These are phyloP conservation scores for Mortierella sp. DNA, from an alignment of 371 early-diverging fungal genomes.

Conservation along the genomic window DNA sequence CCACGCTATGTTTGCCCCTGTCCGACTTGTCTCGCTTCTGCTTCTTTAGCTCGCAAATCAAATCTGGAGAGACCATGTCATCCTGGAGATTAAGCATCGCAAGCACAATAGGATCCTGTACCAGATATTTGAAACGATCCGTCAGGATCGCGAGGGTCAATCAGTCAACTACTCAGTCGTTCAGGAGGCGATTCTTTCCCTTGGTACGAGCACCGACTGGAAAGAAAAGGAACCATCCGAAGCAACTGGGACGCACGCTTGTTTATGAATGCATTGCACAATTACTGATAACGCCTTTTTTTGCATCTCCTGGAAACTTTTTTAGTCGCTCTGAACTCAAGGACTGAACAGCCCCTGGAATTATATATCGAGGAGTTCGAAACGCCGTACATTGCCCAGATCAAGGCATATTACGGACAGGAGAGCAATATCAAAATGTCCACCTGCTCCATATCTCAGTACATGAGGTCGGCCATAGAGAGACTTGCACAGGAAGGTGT, in stretches of 20 bases:
- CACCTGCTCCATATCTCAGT: conserved; percentile 71
- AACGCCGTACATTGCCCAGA: conserved; percentile 76
- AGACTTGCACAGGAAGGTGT: conserved; percentile 45
- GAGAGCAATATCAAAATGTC: conserved; percentile 79
- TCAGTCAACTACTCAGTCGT: conserved; percentile 71
- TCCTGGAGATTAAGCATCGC: conserved; percentile 70
- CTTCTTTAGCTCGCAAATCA: conserved; percentile 72
- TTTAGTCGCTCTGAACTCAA: conserved; percentile 76
- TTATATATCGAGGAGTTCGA: conserved; percentile 89
- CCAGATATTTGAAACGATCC: conserved; percentile 79
- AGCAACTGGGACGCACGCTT: not conserved
- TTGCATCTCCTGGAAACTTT: not conserved
- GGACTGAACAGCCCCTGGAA: conserved; percentile 76
- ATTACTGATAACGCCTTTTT: not conserved
- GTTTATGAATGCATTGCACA: not conserved
- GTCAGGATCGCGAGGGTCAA: conserved; percentile 79
- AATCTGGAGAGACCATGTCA: conserved; percentile 81
- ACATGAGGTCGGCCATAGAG: conserved; percentile 75
- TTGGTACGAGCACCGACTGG: conserved; percentile 55
- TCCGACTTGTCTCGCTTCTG: not conserved
- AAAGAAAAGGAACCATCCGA: not conserved
- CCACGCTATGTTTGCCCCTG: not conserved
- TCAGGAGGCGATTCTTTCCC: conserved; percentile 69
- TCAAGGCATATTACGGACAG: conserved; percentile 77
- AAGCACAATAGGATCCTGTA: conserved; percentile 77